These are phyloP conservation scores for Jacaranda copaia DNA, from an alignment of 257 asterid genomes.

Conservation along the genomic window DNA sequence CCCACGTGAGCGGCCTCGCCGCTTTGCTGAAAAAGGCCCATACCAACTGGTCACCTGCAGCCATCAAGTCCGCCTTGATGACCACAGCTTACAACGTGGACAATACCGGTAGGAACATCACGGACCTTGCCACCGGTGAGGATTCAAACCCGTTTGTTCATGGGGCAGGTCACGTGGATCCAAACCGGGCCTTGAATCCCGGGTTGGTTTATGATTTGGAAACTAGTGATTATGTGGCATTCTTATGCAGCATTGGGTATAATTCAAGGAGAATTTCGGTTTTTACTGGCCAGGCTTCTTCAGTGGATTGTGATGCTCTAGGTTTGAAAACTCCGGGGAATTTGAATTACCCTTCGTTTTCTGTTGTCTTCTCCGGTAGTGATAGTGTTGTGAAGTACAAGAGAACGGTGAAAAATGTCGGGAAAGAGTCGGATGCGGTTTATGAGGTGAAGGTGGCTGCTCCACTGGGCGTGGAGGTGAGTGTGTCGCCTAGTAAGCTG, in stretches of 20 bases:
- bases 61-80: conserved; percentile 88
- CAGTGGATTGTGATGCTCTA: conserved; percentile 57
- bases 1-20: conserved; percentile 94
- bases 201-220: conserved; percentile 78
- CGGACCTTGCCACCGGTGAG: conserved; percentile 80
- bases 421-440: conserved; percentile 44
- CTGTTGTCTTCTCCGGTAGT: conserved; percentile 59
- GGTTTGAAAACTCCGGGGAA: conserved; percentile 69
- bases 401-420: conserved; percentile 81
- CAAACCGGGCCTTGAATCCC: conserved; percentile 79
- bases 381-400: conserved; percentile 59
- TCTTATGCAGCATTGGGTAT: conserved; percentile 79
- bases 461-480: conserved; percentile 77
- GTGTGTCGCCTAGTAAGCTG: conserved; percentile 69
- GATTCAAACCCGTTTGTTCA: conserved; percentile 67
- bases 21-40: conserved; percentile 76
- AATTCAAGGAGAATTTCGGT: conserved; percentile 49
- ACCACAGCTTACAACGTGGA: conserved; percentile 81
- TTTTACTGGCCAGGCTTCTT: conserved; percentile 48
- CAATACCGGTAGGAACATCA: conserved; percentile 59
- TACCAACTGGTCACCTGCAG: conserved; percentile 80
- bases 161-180: conserved; percentile 93
- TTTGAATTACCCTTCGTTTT: conserved; percentile 87
- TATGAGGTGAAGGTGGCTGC: conserved; percentile 75
- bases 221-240: conserved; percentile 61